A percentile compares a stretch with the other conserved stretches of the same genome.
phyloP scores from a whole-genome alignment of 139 green algal genomes.

The Chlorella sp. region DNA sequence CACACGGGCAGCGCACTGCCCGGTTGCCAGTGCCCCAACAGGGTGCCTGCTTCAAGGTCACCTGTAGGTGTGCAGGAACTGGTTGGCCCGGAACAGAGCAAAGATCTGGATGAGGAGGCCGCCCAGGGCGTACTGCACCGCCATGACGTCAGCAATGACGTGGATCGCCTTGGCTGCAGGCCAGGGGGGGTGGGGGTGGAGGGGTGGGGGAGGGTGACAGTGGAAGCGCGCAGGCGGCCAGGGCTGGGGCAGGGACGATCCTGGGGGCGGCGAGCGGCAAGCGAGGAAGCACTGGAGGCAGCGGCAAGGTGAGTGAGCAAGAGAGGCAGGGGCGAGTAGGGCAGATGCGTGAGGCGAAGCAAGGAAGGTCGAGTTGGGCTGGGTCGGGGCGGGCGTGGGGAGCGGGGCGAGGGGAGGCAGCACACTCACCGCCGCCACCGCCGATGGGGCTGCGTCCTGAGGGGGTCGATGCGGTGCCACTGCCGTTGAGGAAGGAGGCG shows the following conservation, averaged over 20 bases:
- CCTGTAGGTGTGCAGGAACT: slow-evolving; percentile 30
- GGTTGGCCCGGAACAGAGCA: slow-evolving; percentile 8
- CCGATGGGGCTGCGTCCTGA: background rate
- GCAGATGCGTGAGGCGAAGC: background rate
- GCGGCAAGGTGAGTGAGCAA: background rate
- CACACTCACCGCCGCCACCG: background rate
- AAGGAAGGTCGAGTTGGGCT: background rate
- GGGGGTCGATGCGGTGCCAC: background rate
- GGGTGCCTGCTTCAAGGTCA: background rate
- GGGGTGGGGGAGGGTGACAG: background rate
- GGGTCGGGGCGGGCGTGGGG: background rate
- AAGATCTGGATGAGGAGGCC: slow-evolving; percentile 39
- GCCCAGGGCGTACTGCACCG: slow-evolving; percentile 7
- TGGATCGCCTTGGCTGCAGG: slow-evolving; percentile 11
- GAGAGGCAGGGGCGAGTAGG: background rate
- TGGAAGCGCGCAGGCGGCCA: background rate
- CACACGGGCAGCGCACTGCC: too few relatives aligned
- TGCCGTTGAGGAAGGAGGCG: background rate
- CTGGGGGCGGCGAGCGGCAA: background rate
- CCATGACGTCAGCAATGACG: background rate
- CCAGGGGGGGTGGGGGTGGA: background rate
- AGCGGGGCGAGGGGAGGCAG: background rate
- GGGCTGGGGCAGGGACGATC: background rate
- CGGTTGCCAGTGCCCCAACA: too few relatives aligned
- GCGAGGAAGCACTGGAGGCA: background rate